Evolutionary conservation across 768 basidiomycete genomes (phyloP), one percentile per base, ranked within the genome.

Genomic region (Trametes maxima): DNA sequence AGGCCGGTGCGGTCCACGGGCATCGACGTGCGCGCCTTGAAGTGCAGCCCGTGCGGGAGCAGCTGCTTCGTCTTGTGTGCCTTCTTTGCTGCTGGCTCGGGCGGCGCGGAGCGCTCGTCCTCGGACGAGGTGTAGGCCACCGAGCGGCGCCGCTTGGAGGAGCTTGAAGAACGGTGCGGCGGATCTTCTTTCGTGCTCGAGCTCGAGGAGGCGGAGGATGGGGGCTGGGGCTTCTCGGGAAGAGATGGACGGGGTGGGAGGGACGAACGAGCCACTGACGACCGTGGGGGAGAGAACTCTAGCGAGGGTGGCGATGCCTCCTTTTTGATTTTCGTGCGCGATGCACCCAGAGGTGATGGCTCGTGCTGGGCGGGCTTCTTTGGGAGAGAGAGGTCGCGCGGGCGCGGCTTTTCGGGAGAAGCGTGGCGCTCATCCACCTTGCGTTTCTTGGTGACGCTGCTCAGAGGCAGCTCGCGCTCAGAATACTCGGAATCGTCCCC

Each of bases 121-220:
- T 86, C 86, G 0, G 87, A 86, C 1, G 87, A 87, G 0, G 88
- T 88, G 62, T 86, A 88, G 52, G 85, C 80, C 0, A 85, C 86
- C 2, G 85, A 83, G 44, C 87, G 84, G 67, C 49, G 59, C 36
- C 28, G 47, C 54, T 65, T 68, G 43, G 53, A 44, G 11, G 60
- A 59, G 42, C 59, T 42, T 11, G 54, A 49, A 1, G 53, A 50
- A 12, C 55, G 48, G 19, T 51, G 47, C 10, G 44, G 65, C 6
- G 43, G 36, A 14, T 60, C 58, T 1, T 50, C 37, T 13, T 37
- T 54, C 8, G 54, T 57, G 44, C 56, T 51, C 5, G 21, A 43
- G 14, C 42, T 42, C 8, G 49, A 57, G 6, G 64, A 63, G 1
- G 63, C 57, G 3, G 66, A 46, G 22, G 59, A 35, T 3, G 57